Percentiles rank a stretch among this genome's conserved stretches.
Conservation (phyloP, 192 early-diverging fungal genomes). For the Haplosporangium gracile region DNA sequence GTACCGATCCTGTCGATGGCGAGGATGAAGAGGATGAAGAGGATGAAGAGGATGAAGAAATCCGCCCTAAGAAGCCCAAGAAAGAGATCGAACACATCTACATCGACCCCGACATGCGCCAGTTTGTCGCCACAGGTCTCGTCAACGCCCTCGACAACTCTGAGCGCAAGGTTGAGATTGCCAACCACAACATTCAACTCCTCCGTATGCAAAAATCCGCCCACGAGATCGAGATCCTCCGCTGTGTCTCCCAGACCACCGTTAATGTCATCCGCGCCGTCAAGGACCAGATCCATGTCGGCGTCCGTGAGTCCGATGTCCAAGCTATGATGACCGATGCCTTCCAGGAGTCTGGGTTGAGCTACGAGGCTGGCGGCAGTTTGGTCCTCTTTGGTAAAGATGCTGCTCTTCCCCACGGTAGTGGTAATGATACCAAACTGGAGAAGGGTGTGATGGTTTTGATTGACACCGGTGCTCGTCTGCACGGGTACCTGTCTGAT, state of each 20-base stretch:
- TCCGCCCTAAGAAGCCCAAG: slow-evolving; percentile 22
- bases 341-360: slow-evolving; percentile 45
- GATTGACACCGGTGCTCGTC: slow-evolving; percentile 63
- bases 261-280: slow-evolving; percentile 61
- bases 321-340: slow-evolving; percentile 51
- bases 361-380: slow-evolving; percentile 54
- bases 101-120: slow-evolving; percentile 58
- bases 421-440: slow-evolving; percentile 51
- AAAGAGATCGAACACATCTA: slow-evolving; percentile 37
- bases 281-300: slow-evolving; percentile 42
- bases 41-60: neutral
- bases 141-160: slow-evolving; percentile 31
- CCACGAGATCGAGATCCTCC: slow-evolving; percentile 63
- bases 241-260: slow-evolving; percentile 59
- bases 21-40: neutral
- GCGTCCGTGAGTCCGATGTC: slow-evolving; percentile 55
- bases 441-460: slow-evolving; percentile 58
- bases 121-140: slow-evolving; percentile 61
- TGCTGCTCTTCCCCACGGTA: slow-evolving; percentile 65
- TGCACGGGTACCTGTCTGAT: slow-evolving; percentile 63
- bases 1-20: slow-evolving; percentile 4
- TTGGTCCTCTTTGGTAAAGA: slow-evolving; percentile 60
- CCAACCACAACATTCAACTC: slow-evolving; percentile 43
- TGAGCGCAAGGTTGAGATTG: slow-evolving; percentile 30
- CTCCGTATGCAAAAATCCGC: slow-evolving; percentile 60